Evolutionary conservation across 441 rosid species (phyloP).

Genomic region (Brassica balearica): DNA sequence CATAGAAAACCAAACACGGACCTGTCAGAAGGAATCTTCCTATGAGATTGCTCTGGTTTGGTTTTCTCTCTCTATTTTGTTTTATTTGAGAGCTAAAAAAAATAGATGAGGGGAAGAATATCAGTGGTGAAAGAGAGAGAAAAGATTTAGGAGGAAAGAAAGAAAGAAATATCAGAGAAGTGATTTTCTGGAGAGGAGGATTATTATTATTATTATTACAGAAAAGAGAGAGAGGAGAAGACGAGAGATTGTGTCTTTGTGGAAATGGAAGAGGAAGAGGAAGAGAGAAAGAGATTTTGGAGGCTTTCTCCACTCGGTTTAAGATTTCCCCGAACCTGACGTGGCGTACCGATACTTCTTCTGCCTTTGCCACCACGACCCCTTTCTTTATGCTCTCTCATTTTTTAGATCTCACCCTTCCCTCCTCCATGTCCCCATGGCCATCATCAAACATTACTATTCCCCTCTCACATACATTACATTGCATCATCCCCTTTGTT

Average conservation of each 20-base stretch:
- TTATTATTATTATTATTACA: no score
- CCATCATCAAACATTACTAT: slow-evolving; percentile 14
- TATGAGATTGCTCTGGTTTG: not conserved
- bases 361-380: slow-evolving; percentile 54
- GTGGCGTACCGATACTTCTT: slow-evolving; percentile 78
- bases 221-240: not conserved
- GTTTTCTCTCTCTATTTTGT: slow-evolving; percentile 4
- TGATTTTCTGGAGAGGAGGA: slow-evolving; percentile 8
- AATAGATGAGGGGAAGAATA: slow-evolving; percentile 6
- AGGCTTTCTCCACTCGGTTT: slow-evolving; percentile 51
- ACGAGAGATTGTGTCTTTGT: slow-evolving; percentile 30
- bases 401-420: slow-evolving; percentile 1
- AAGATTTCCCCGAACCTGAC: slow-evolving; percentile 52
- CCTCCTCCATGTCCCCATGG: slow-evolving; percentile 13
- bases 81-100: slow-evolving; percentile 10
- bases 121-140: not conserved
- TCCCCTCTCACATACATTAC: not conserved
- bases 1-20: slow-evolving; percentile 19
- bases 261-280: slow-evolving; percentile 8
- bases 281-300: slow-evolving; percentile 64
- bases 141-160: not conserved
- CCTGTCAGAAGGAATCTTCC: slow-evolving; percentile 34
- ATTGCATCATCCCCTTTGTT: not conserved
- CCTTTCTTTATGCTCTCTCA: slow-evolving; percentile 21
- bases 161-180: slow-evolving; percentile 3